Evolutionary conservation across 495 filamentous ascomycete genomes (phyloP), one percentile per base, ranked within the genome.

Genomic region (Aspergillus ellipticus): DNA sequence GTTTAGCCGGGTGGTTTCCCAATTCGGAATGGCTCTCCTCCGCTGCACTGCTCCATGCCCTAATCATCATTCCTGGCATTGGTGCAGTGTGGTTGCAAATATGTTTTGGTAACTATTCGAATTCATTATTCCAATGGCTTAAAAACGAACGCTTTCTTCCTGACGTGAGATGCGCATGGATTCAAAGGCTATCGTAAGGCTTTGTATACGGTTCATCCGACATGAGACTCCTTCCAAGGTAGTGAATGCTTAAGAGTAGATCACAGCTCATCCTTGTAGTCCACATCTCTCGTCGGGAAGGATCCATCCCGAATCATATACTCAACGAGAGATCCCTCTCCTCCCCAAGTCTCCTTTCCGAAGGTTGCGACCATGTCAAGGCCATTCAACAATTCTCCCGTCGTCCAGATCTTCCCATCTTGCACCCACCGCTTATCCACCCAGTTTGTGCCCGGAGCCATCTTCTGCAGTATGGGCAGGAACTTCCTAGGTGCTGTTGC

Each of bases 401-500:
- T 66, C 13, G 59, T 68, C 65, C 67, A 68, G 45, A 68, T 35
- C 60, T 70, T 64, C 13, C 60, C 65, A 54, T 67, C 65, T 2
- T 46, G 35, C 20, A 60, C 65, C 55, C 58, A 70, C 11, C 65
- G 52, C 54, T 66, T 70, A 51, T 64, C 58, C 10, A 68, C 57
- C 67, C 67, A 70, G 39, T 62, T 60, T 28, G 56, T 59, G 1
- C 52, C 57, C 2, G 57, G 60, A 0, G 48, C 35, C n/a, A 17
- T 28, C 37, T 57, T n/a, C 9, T 28, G n/a, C 7, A 57, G 9
- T n/a, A 4, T n/a, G 2, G 45, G 45, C 1, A 29, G 2, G 13
- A 48, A 5, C 3, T n/a, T 16, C 8, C 45, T 22, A 13, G 45
- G 45, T n/a, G 20, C 45, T 3, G 45, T 48, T 2, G 45, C 45